Base-by-base conservation (phyloP, 2,329 filamentous ascomycete species). In the Pseudonectria foliicola region DNA sequence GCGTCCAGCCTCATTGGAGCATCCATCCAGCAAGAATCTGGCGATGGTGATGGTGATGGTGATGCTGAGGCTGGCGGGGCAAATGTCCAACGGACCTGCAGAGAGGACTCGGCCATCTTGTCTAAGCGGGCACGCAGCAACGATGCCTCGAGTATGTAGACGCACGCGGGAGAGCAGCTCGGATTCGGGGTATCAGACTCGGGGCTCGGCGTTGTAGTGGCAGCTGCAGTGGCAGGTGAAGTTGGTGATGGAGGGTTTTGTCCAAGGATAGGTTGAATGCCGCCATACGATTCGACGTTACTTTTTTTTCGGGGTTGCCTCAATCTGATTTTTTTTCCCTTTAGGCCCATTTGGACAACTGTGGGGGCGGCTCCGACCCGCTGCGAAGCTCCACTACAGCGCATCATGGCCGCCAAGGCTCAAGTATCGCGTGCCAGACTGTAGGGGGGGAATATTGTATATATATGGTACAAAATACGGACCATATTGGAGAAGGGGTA, bases 31-130 rank as follows among this genome's bases (percentile, higher is more conserved):
- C n/a, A n/a, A n/a, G n/a, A n/a, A n/a, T n/a, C n/a, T n/a, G 18
- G 18, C 18, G 5, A 21, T 21, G 18, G 5, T 6, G 18, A 5
- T 5, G 8, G 18, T 21, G 13, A 25, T 31, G 21, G 13, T 24
- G 12, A 24, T 15, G 14, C 13, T 14, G 18, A 21, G 18, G 18
- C 18, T 49, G 45, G 54, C 49, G 54, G 52, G 48, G 56, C 42
- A 52, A 31, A 6, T 21, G 18, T 21, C 46, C 33, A 46, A 67
- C 65, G 48, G 58, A 70, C 67, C 63, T 70, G 65, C 48, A 70
- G 55, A 46, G 64, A 63, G 37, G 62, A 57, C 34, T 69, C 65
- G 44, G 59, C 60, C 66, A 70, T 70, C 29, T 38, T 54, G 38
- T 36, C 27, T 25, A 18, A 18, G 13, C 10, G 14, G 25, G 25